Conservation (phyloP, 2,329 filamentous ascomycete genomes). For the Trichoderma atroviride region DNA sequence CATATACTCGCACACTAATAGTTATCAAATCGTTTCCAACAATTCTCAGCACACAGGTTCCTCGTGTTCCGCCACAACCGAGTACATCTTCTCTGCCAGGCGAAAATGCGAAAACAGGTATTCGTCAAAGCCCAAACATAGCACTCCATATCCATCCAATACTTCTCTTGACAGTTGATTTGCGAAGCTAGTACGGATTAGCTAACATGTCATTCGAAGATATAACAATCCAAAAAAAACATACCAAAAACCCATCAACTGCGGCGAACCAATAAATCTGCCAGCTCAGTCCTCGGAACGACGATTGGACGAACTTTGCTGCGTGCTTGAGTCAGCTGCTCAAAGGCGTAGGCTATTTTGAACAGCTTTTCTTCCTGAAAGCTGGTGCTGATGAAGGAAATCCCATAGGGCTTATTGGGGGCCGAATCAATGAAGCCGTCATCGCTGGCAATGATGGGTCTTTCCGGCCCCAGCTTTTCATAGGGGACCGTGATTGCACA, state of each 20-base stretch:
- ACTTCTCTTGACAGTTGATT: background rate
- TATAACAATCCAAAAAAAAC: background rate
- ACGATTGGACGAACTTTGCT: constrained; percentile 35
- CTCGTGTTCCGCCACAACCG: background rate
- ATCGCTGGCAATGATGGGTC: constrained; percentile 45
- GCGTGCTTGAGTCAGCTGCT: constrained; percentile 55
- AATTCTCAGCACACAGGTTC: background rate
- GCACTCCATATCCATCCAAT: background rate
- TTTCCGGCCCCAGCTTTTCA: constrained; percentile 57
- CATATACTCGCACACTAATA: background rate
- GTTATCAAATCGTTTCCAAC: background rate
- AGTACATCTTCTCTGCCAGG: background rate
- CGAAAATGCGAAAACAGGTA: background rate
- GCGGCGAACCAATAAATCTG: constrained; percentile 27
- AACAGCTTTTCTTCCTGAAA: constrained; percentile 66
- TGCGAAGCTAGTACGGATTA: background rate
- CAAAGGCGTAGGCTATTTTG: constrained; percentile 68
- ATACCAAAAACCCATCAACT: background rate
- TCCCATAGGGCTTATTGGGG: constrained; percentile 62
- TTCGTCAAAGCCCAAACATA: background rate
- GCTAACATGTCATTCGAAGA: background rate
- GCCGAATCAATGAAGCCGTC: constrained; percentile 51
- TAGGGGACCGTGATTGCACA: constrained; percentile 67
- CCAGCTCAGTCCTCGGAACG: constrained; percentile 38
- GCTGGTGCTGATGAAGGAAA: constrained; percentile 62